A percentile compares a stretch with the other conserved stretches of the same genome.
phyloP scores from a whole-genome alignment of 2,329 filamentous ascomycete species.

The Bipolaris cookei region DNA sequence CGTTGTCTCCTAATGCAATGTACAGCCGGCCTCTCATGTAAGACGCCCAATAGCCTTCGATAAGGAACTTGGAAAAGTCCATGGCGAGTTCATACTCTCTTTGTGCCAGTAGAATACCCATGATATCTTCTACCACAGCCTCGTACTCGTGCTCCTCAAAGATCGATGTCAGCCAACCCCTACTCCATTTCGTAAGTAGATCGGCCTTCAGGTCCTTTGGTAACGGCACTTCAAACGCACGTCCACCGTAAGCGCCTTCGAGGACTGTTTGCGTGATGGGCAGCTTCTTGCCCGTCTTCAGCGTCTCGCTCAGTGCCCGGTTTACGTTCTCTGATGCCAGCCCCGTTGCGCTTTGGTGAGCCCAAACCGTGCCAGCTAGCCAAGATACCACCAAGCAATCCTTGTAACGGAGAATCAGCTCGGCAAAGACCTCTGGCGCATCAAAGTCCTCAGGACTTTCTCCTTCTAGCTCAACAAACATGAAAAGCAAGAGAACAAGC shows the following conservation, averaged over 20 bases:
- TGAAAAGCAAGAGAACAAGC: constrained; percentile 80
- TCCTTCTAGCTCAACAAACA: constrained; percentile 71
- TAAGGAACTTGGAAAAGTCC: constrained; percentile 71
- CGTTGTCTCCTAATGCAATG: constrained; percentile 75
- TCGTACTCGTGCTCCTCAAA: constrained; percentile 48
- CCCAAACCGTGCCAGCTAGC: constrained; percentile 45
- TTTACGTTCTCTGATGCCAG: constrained; percentile 35
- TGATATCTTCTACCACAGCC: constrained; percentile 50
- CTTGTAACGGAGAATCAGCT: constrained; percentile 60
- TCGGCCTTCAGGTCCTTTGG: constrained; percentile 35
- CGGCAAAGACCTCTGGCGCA: constrained; percentile 65
- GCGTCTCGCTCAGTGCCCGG: constrained; percentile 32
- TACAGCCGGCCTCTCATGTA: constrained; percentile 86
- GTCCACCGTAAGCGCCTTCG: constrained; percentile 43
- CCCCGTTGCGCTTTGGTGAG: constrained; percentile 39
- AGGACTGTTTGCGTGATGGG: constrained; percentile 47
- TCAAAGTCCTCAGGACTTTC: constrained; percentile 73
- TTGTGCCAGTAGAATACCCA: constrained; percentile 54
- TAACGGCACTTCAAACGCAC: constrained; percentile 41
- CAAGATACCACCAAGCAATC: constrained; percentile 47
- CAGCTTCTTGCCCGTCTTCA: constrained; percentile 34
- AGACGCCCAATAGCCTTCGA: constrained; percentile 63
- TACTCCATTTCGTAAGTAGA: constrained; percentile 55
- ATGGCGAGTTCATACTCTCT: constrained; percentile 59
- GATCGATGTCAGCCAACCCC: constrained; percentile 52